phyloP scores from a whole-genome alignment of 768 basidiomycete species.

The Nidularia pulvinata region DNA sequence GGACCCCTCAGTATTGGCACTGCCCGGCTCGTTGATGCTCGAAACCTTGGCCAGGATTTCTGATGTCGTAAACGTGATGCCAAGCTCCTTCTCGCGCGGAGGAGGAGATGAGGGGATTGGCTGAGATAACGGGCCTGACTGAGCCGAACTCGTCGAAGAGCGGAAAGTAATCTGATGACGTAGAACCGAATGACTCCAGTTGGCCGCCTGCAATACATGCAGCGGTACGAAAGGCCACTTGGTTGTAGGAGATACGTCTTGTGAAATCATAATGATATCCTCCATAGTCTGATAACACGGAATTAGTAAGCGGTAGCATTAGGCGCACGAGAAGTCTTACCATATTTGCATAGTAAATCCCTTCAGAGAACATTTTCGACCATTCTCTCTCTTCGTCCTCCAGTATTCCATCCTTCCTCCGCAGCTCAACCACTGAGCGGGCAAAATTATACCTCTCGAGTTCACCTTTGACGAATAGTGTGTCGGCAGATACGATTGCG shows the following conservation, averaged over 20 bases:
- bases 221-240: slow-evolving; percentile 69
- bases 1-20: slow-evolving; percentile 11
- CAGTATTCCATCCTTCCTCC: slow-evolving; percentile 52
- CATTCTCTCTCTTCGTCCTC: slow-evolving; percentile 72
- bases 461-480: slow-evolving; percentile 79
- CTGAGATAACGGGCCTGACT: slow-evolving; percentile 6
- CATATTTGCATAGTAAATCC: slow-evolving; percentile 89
- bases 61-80: slow-evolving; percentile 51
- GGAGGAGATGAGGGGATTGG: slow-evolving; percentile 22
- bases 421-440: slow-evolving; percentile 70
- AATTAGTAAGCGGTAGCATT: not conserved
- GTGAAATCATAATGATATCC: slow-evolving; percentile 73
- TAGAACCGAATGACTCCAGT: slow-evolving; percentile 78
- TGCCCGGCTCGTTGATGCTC: slow-evolving; percentile 7
- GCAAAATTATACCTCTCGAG: slow-evolving; percentile 82
- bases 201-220: slow-evolving; percentile 67
- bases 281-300: slow-evolving; percentile 64
- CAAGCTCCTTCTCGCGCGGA: slow-evolving; percentile 65
- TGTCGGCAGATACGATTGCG: slow-evolving; percentile 74
- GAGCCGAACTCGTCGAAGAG: slow-evolving; percentile 28
- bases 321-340: slow-evolving; percentile 32
- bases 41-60: slow-evolving; percentile 40
- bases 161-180: slow-evolving; percentile 54
- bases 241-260: slow-evolving; percentile 74
- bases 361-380: slow-evolving; percentile 66